Conservation (phyloP, 139 green algal genomes). For the Chlorella sp. region DNA sequence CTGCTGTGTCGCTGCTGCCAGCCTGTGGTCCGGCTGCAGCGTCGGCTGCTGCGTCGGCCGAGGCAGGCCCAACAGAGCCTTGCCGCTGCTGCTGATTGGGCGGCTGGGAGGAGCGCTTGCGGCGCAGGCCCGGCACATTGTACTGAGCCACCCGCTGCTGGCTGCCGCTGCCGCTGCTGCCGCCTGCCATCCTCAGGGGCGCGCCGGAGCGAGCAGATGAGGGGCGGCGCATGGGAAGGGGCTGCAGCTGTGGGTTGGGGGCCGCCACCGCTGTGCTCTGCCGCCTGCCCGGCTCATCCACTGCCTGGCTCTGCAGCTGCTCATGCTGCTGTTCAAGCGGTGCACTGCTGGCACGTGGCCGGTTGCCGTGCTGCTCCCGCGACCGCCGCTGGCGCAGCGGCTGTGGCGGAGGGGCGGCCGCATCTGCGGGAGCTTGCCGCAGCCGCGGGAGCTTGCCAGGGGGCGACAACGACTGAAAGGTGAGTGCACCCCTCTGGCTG, state of each 20-base stretch:
- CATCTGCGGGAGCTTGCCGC: background rate
- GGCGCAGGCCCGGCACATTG: constrained; percentile 22
- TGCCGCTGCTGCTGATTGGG: background rate
- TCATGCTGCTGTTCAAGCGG: background rate
- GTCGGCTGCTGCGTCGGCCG: background rate
- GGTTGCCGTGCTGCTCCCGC: background rate
- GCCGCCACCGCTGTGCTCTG: no score
- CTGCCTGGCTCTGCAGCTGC: background rate
- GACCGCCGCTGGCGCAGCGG: background rate
- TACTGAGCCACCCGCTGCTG: constrained; percentile 16
- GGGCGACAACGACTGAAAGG: background rate
- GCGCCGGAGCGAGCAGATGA: background rate
- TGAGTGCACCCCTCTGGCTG: background rate
- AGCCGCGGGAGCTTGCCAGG: background rate
- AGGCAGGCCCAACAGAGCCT: no score
- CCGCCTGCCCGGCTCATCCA: no score
- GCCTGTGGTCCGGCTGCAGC: background rate
- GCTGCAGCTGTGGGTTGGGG: background rate
- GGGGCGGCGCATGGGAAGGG: background rate
- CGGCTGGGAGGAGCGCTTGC: background rate
- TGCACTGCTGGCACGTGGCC: background rate
- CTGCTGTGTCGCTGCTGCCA: background rate
- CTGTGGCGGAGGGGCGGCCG: background rate
- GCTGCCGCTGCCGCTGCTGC: background rate
- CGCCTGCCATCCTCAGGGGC: no score